Conservation (phyloP, 2,329 filamentous ascomycete species). For the Fusarium begoniae region DNA sequence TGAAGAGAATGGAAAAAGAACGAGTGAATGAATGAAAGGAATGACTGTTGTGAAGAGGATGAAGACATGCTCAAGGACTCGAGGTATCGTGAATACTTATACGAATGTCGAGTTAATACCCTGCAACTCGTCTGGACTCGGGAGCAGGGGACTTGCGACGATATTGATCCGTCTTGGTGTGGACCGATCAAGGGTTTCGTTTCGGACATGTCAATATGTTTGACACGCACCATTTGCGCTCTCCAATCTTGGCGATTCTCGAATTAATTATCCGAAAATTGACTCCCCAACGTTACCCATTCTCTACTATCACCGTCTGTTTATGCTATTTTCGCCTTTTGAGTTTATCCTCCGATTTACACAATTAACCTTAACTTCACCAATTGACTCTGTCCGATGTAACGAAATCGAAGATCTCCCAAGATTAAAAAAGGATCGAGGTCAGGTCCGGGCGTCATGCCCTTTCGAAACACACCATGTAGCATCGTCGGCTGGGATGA, state of each 20-base stretch:
- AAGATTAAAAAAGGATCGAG: conserved; percentile 15
- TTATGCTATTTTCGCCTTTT: not conserved
- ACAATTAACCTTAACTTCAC: not conserved
- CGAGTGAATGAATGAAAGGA: conserved; percentile 12
- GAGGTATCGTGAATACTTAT: conserved; percentile 28
- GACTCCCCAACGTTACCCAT: not conserved
- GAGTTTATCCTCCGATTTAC: not conserved
- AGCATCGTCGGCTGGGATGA: conserved; percentile 31
- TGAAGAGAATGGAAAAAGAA: conserved; percentile 6
- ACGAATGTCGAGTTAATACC: not conserved
- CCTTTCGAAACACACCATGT: conserved; percentile 29
- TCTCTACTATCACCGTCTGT: not conserved
- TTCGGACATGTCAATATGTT: conserved; percentile 15
- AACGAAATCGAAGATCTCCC: not conserved
- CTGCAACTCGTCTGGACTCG: conserved; percentile 4
- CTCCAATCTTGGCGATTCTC: not conserved
- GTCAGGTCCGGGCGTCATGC: conserved; percentile 15
- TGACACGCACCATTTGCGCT: conserved; percentile 11
- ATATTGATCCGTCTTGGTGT: conserved; percentile 6
- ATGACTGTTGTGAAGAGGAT: not conserved
- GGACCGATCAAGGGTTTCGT: conserved; percentile 18
- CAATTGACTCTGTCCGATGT: not conserved
- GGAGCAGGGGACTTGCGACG: conserved; percentile 7
- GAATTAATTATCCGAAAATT: not conserved
- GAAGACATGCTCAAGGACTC: not conserved